phyloP scores from a whole-genome alignment of 441 rosid genomes.

The Populus tomentosa region DNA sequence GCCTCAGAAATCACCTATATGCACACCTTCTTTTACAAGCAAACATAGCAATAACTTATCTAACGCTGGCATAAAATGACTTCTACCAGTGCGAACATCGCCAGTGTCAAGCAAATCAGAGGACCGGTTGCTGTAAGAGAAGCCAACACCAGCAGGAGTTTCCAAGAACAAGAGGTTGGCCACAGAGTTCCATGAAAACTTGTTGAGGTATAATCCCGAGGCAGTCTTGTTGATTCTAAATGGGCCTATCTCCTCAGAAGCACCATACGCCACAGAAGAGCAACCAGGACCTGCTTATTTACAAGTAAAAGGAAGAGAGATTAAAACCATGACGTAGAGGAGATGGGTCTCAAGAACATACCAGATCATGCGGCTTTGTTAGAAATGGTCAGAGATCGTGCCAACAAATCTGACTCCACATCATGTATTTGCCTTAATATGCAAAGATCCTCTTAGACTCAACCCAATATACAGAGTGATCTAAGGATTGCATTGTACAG shows the following conservation, averaged over 20 bases:
- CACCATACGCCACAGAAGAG: conserved; percentile 96
- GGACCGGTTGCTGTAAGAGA: conserved; percentile 83
- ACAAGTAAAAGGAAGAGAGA: not conserved
- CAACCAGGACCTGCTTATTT: conserved; percentile 67
- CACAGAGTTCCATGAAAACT: conserved; percentile 78
- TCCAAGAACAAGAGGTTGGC: conserved; percentile 92
- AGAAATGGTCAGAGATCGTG: not conserved
- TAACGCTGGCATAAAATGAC: not conserved
- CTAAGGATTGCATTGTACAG: not conserved
- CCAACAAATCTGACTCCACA: not conserved
- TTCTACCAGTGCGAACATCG: conserved; percentile 73
- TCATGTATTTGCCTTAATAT: not conserved
- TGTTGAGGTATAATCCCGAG: conserved; percentile 73
- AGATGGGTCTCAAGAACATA: not conserved
- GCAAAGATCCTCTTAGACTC: not conserved
- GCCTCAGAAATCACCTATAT: not conserved
- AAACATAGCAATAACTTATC: not conserved
- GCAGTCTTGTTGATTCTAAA: conserved; percentile 78
- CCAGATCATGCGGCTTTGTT: not conserved
- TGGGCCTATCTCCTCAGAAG: conserved; percentile 82
- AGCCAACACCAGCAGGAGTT: conserved; percentile 97
- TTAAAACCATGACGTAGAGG: not conserved
- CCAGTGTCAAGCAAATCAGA: conserved; percentile 80
- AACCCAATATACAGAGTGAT: not conserved
- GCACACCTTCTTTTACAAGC: not conserved